Evolutionary conservation across 1,284 basidiomycete genomes (phyloP), one percentile per base, ranked within the genome.

Genomic region (Cryptococcus maquisensis): DNA sequence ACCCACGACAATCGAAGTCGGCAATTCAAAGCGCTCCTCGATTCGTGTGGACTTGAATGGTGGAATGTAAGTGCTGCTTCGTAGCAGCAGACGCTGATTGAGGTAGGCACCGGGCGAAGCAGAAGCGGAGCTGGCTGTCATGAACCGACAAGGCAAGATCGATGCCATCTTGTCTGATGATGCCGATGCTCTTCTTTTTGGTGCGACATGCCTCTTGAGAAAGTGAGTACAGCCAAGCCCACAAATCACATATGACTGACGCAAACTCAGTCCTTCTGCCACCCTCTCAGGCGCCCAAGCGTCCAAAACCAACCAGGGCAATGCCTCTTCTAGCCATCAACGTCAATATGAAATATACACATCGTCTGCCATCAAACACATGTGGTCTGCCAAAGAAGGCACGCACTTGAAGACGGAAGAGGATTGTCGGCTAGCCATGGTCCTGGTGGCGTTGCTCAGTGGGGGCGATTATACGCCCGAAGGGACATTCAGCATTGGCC

Each of bases 51-150:
- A 0, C 90, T 90, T 61, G 87, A 92, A 68, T 90, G 86, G 84
- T 81, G 85, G 69, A 84, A 82, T 69, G 87, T 87, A 63, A 62
- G 84, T 77, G 9, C 23, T 44, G 32, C 24, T 24, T 26, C 2
- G 26, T 42, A 5, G 21, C n/a, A 26, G 18, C 39, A 40, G 38
- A 39, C 43, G 24, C 20, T 47, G 47, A 50, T 6, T 40, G 56
- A 42, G 15, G 24, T 47, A 88, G 83, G 95, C 95, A 5, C 90
- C 90, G 0, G 95, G 91, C 12, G 95, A 98, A 74, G 95, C 95
- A 0, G 95, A 98, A 73, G 95, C 95, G 0, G 95, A 98, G 68
- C 80, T 98, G 1, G 95, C 95, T 0, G 86, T 87, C 57, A 79
- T 98, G 60, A 92, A 90, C 64, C 77, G 79, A 4, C 82, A 86